Percentiles rank a stretch among this genome's conserved stretches.
These are phyloP conservation scores for Didymella glomerata DNA, from an alignment of 2,329 filamentous ascomycete genomes.

Conservation along the genomic window DNA sequence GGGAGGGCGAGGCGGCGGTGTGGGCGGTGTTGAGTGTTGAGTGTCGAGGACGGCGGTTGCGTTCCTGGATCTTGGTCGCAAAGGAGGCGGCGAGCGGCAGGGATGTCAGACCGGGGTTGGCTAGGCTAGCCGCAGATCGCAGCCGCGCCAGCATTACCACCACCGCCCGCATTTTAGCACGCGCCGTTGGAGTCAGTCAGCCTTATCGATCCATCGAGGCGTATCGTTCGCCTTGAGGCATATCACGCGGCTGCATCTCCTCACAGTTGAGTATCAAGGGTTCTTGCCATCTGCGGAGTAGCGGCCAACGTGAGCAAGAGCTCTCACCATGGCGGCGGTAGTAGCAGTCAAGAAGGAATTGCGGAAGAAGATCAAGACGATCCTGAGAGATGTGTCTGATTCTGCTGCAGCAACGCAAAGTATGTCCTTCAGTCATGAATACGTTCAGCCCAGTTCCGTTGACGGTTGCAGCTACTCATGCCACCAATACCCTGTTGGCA, in stretches of 20 bases:
- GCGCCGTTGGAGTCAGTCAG: constrained; percentile 4
- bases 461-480: constrained; percentile 64
- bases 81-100: constrained; percentile 24
- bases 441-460: constrained; percentile 10
- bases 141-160: constrained; percentile 26
- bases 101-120: constrained; percentile 27
- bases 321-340: constrained; percentile 58
- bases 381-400: constrained; percentile 67
- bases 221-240: not conserved
- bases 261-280: not conserved
- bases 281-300: constrained; percentile 19
- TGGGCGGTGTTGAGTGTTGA: constrained; percentile 1
- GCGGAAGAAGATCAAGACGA: constrained; percentile 72
- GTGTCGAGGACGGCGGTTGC: constrained; percentile 19
- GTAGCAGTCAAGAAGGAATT: constrained; percentile 78
- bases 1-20: constrained; percentile 8
- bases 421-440: constrained; percentile 56
- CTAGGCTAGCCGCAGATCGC: constrained; percentile 44
- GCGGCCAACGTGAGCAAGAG: constrained; percentile 6
- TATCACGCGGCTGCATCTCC: not conserved
- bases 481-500: constrained; percentile 70
- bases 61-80: constrained; percentile 29
- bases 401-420: constrained; percentile 74
- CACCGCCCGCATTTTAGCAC: constrained; percentile 26
- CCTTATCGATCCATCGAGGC: constrained; percentile 2